Conservation (phyloP, 169 alveolate genomes). For the Plasmodium malariae region DNA sequence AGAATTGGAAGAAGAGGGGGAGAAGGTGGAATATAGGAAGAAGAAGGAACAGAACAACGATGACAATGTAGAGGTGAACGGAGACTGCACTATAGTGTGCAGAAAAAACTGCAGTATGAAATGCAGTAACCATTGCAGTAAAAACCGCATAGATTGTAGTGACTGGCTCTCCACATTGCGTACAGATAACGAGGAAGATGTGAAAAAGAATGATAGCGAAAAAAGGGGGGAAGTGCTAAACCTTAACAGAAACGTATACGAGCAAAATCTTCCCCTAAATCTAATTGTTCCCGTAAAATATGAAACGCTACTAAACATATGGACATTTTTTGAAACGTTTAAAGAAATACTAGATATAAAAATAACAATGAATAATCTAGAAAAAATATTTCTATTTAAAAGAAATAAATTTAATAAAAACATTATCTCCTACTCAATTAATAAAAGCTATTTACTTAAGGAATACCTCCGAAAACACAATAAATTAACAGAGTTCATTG, state of each 20-base stretch:
- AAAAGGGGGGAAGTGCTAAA: no score
- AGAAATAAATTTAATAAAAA: slow-evolving; percentile 16
- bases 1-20: no score
- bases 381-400: slow-evolving; percentile 1
- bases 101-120: not conserved
- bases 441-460: not conserved
- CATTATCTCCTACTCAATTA: not conserved
- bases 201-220: not conserved
- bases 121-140: no score
- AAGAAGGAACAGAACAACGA: no score
- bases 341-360: not conserved
- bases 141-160: no score
- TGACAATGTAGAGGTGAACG: not conserved
- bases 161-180: no score
- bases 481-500: not conserved
- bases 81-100: not conserved
- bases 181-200: not conserved
- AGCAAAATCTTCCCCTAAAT: not conserved
- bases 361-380: not conserved
- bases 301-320: slow-evolving; percentile 14
- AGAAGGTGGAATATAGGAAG: no score
- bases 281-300: slow-evolving; percentile 14
- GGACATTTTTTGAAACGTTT: slow-evolving; percentile 11
- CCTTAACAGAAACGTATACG: not conserved
- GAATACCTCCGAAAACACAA: slow-evolving; percentile 2